phyloP scores from a whole-genome alignment of 805 yeast species.

The Maudiozyma serrabonitensis region DNA sequence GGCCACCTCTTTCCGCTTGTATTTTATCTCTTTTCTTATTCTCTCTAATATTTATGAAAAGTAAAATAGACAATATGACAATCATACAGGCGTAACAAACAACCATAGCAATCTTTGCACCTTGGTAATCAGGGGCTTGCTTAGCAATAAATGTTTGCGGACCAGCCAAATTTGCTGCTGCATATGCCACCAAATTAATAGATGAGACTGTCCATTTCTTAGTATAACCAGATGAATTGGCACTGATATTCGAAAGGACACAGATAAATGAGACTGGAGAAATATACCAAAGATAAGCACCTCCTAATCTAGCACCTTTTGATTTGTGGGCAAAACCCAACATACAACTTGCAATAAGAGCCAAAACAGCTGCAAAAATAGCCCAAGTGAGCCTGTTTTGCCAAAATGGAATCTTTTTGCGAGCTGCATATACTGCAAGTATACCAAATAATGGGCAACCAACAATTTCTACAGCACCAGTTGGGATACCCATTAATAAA shows the following conservation, averaged over 20 bases:
- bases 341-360: constrained; percentile 32
- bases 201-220: constrained; percentile 56
- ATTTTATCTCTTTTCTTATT: constrained; percentile 35
- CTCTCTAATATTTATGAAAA: constrained; percentile 27
- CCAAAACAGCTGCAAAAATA: constrained; percentile 26
- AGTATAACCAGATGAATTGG: constrained; percentile 65
- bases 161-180: constrained; percentile 61
- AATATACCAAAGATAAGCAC: constrained; percentile 28
- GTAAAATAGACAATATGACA: constrained; percentile 26
- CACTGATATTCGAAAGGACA: constrained; percentile 28
- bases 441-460: constrained; percentile 25
- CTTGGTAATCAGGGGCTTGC: constrained; percentile 51
- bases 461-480: constrained; percentile 38
- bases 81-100: constrained; percentile 37
- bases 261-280: constrained; percentile 31
- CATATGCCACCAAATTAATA: constrained; percentile 51
- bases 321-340: constrained; percentile 34
- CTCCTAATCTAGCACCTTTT: constrained; percentile 32
- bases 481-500: constrained; percentile 37
- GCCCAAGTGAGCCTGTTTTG: constrained; percentile 27
- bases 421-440: constrained; percentile 15
- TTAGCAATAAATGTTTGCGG: constrained; percentile 56
- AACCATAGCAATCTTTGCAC: constrained; percentile 46
- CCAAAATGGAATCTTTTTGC: constrained; percentile 11
- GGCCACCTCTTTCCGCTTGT: constrained; percentile 11